Evolutionary conservation across 306 rosid species (phyloP), one percentile per base, ranked within the genome.

Genomic region (Castanospermum australe): DNA sequence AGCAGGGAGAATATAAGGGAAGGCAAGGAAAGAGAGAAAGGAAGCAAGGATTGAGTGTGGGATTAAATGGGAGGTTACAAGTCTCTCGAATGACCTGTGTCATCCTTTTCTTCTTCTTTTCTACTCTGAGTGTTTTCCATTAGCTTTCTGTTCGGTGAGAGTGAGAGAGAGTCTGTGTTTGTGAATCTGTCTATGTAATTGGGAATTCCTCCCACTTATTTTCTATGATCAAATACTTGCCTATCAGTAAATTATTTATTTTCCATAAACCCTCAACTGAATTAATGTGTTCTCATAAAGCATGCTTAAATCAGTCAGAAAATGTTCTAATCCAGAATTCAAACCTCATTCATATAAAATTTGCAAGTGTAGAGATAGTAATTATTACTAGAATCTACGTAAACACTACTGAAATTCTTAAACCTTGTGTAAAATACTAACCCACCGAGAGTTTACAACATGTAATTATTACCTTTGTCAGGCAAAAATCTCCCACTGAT

Each of bases 401-500:
- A 41, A 50, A 56, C 12, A 28, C 51, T 61, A 51, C 18, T 45
- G 52, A 73, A 79, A 54, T 28, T 80, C 56, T 56, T 42, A 36
- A 30, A 54, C 51, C 18, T 12, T 72, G 64, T 15, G 33, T 66
- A 54, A 55, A 65, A 24, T 10, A 72, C 6, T 61, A 48, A 73
- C 14, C 24, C 30, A 50, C 70, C 15, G 12, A 8, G 18, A 52
- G 38, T 32, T 55, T 38, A 41, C 51, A 65, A 42, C 32, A 80
- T 33, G 17, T 8, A 12, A 51, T 48, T 51, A 64, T 82, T 84
- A 94, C 99, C 99, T 92, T 94, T 94, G 87, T 94, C 99, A 6
- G 99, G 99, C 78, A 94, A 89, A 89, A 94, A 94, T 42, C 99
- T 84, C 60, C 97, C 99, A 52, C 99, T 94, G 79, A 94, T 94